Evolutionary conservation across 495 filamentous ascomycete genomes (phyloP), one percentile per base, ranked within the genome.

Genomic region (Penicillium herquei): DNA sequence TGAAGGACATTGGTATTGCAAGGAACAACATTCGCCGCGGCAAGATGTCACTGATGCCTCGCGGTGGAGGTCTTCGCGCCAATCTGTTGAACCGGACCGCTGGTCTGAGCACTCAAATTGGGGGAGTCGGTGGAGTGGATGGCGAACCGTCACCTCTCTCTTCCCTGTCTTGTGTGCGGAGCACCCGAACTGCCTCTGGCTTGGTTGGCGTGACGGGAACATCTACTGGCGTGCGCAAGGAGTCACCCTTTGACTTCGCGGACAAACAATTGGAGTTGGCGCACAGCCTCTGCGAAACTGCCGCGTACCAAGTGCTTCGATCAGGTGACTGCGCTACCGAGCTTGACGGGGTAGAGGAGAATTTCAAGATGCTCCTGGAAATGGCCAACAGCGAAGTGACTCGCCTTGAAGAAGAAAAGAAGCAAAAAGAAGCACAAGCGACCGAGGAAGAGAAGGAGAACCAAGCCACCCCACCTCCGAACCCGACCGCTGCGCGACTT

Each of bases 221-320:
- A 8, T 18, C 58, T 1, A 45, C 18, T 4, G 42, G 47, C 11
- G 30, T 61, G 1, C 56, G 58, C 7, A 66, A 67, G 42, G 60
- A 68, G 17, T 65, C 65, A 2, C 56, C 70, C 1, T 93, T 88
- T 69, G 89, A 94, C 61, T 75, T 81, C 41, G 74, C 89, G 1
- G 92, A 95, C 61, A 86, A 84, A 64, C 81, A 84, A 1, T 76
- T 96, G 47, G 90, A 96, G 63, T 80, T 82, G 49, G 87, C 87
- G 11, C 89, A 96, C 64, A 81, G 78, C 44, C 81, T 91, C 62
- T 95, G 89, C 68, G 92, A 96, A 70, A 83, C 84, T 49, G 92
- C 84, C 12, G 92, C 92, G 2, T 91, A 93, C 67, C 89, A 94
- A 65, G 90, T 95, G 53, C 78, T 96, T 11, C 83, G 92, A 17